Evolutionary conservation across 805 yeast genomes (phyloP), one percentile per base, ranked within the genome.

Genomic region (Teunomyces tritomae): DNA sequence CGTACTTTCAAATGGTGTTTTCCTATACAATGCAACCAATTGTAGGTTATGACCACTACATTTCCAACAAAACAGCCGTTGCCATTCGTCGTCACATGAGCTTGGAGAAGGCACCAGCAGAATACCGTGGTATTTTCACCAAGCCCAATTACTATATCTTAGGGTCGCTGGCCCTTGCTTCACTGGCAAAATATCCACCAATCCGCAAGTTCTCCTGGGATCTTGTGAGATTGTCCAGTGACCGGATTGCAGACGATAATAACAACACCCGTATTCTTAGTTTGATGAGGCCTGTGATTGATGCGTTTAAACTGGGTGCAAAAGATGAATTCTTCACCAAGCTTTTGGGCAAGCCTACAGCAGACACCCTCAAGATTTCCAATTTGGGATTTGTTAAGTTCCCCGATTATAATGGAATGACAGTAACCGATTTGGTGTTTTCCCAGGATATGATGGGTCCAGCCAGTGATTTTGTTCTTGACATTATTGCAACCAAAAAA

Each of bases 401-500:
- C n/a, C 65, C 70, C 1, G 48, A 49, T 4, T 39, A 40, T 17
- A 34, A 16, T 0, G 28, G 26, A 2, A 67, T 69, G 72, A 59
- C 57, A 0, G 57, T 71, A 13, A 57, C 51, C 3, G 62, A 70
- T 44, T 43, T 70, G 51, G 53, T 66, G 3, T 71, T 71, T 49
- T 61, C 71, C 2, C 77, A 71, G 51, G 71, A 68, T 43, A 39
- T 70, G 40, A 63, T 74, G 1, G 65, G 71, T 2, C 47, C 51
- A 1, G 65, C 71, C 2, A 48, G 67, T 11, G 74, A 71, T n/a
- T 65, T 70, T 46, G 63, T 67, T 58, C 43, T 68, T 8, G 62
- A 54, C 43, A 54, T 66, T n/a, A 54, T 69, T 6, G 62, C 70
- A 6, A 58, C 71, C 2, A 49, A 58, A 2, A 17, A 36, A 8